Conservation (phyloP, 208 protist species). For the Novymonas esmeraldas region DNA sequence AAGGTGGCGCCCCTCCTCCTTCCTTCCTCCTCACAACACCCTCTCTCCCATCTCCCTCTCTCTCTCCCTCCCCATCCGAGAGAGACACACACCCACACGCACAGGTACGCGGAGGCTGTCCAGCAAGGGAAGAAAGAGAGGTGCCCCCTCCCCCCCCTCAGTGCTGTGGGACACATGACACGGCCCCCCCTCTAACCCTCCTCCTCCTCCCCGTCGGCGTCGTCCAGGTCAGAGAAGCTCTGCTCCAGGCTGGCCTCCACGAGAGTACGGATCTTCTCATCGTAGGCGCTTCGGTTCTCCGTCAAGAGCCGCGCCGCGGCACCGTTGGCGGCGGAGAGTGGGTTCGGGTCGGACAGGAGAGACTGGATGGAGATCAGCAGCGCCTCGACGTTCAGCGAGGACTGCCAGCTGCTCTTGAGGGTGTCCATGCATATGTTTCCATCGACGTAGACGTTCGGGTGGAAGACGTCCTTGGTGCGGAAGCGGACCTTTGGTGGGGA, state of each 20-base stretch:
- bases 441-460: conserved; percentile 99
- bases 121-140: too few relatives aligned
- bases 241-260: conserved; percentile 82
- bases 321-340: conserved; percentile 98
- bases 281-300: conserved; percentile 96
- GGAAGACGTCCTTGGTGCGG: conserved; percentile 97
- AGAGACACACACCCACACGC: too few relatives aligned
- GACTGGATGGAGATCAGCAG: conserved; percentile 99
- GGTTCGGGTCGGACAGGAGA: conserved; percentile 99
- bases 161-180: too few relatives aligned
- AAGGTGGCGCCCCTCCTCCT: too few relatives aligned
- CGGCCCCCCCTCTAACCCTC: not conserved
- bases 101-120: too few relatives aligned
- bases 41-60: too few relatives aligned
- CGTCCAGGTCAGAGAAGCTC: conserved; percentile 63
- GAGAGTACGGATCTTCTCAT: conserved; percentile 66
- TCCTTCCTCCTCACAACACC: too few relatives aligned
- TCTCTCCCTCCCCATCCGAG: too few relatives aligned
- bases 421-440: conserved; percentile 99
- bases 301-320: conserved; percentile 97
- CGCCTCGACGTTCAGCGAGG: conserved; percentile 98
- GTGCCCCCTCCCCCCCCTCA: too few relatives aligned
- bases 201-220: conserved; percentile 42
- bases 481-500: conserved; percentile 98
- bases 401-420: conserved; percentile 98